These are phyloP conservation scores for Phytophthora parvispora DNA, from an alignment of 352 stramenopile genomes.

Conservation along the genomic window DNA sequence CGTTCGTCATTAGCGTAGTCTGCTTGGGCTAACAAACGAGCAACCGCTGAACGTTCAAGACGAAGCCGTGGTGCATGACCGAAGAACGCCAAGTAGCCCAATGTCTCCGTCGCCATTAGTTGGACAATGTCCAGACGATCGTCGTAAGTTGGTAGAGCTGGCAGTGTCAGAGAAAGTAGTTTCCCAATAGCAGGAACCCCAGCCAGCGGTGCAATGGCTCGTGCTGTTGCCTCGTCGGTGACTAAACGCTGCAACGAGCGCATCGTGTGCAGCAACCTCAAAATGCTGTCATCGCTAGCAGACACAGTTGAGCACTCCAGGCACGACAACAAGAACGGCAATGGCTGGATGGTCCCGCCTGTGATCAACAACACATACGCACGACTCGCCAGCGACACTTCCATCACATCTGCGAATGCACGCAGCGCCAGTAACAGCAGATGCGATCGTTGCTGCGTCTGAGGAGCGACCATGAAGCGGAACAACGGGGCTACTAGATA, in stretches of 20 bases:
- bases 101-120: conserved; percentile 69
- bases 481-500: conserved; percentile 69
- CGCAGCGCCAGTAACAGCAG: conserved; percentile 53
- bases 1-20: conserved; percentile 39
- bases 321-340: conserved; percentile 58
- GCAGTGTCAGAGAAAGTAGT: conserved; percentile 32
- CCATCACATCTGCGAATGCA: conserved; percentile 65
- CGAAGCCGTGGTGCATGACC: conserved; percentile 47
- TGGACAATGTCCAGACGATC: conserved; percentile 50
- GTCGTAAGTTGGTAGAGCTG: conserved; percentile 19
- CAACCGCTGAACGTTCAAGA: conserved; percentile 42
- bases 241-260: conserved; percentile 64
- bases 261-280: conserved; percentile 56
- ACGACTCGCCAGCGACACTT: conserved; percentile 55
- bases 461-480: conserved; percentile 59
- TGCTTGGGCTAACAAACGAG: conserved; percentile 52
- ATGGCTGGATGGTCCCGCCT: conserved; percentile 30
- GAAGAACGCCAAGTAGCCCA: conserved; percentile 74
- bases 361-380: conserved; percentile 44
- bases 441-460: conserved; percentile 27
- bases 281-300: conserved; percentile 21
- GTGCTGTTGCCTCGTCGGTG: conserved; percentile 57
- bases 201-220: conserved; percentile 32
- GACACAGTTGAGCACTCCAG: conserved; percentile 39
- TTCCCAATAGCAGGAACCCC: conserved; percentile 45